Evolutionary conservation across 2,329 filamentous ascomycete species (phyloP), one percentile per base, ranked within the genome.

Genomic region (Fusarium sp.): DNA sequence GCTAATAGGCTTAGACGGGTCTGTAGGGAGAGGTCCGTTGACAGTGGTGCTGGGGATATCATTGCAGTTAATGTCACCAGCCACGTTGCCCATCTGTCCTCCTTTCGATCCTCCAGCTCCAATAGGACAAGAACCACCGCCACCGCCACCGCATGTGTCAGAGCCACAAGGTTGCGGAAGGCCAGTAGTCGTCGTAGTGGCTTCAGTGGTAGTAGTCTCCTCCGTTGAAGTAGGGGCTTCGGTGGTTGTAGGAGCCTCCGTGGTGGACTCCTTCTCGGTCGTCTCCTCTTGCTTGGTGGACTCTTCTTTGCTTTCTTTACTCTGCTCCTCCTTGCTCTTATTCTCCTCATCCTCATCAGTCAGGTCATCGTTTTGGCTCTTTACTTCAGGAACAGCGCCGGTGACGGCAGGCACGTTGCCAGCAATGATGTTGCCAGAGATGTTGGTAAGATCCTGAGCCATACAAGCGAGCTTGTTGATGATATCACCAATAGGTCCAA

Each of bases 381-480:
- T 27, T 6, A 71, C 50, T 15, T 53, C 27, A 14, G 50, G 12
- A 10, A 60, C 38, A 4, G 56, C 27, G 6, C 60, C 48, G 3
- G 64, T 65, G 6, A 69, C 70, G 7, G 64, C 67, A 14, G 68
- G 60, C 0, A 73, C 53, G 15, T 73, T 60, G 17, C 61, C 60
- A 11, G 49, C 42, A 5, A 53, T 48, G n/a, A 73, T 67, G 30
- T 37, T 33, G 1, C 38, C 53, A 2, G 70, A 59, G 27, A 71
- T 46, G 1, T 69, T 35, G 18, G 60, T 50, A 5, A 73, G 67
- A 7, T 69, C 64, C 26, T 64, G 18, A 3, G 55, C 67, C 49
- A 69, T 71, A 2, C 71, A 73, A 13, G 56, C 55, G 2, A 73
- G 41, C 23, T 49, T 71, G 48, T 69, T 73, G 35, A 73, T 62